Percentiles rank a stretch among this genome's conserved stretches.
phyloP scores from a whole-genome alignment of 1,139 yeast species.

The Suhomyces coccinellae region DNA sequence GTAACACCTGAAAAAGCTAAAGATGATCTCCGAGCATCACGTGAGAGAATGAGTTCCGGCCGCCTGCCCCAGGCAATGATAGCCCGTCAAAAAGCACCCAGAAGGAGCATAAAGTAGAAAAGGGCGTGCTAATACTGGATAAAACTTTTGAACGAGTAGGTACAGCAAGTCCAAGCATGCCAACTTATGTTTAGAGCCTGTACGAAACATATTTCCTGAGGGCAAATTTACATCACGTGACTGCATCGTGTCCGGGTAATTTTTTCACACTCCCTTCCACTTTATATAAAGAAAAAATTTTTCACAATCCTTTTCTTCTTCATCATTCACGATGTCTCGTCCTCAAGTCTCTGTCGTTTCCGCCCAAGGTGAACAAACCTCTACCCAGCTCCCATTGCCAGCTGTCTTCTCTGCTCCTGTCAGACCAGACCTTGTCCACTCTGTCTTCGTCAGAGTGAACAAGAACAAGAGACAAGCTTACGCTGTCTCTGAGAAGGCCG shows the following conservation, averaged over 20 bases:
- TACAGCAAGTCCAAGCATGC: too few species aligned
- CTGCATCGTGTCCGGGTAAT: conserved; percentile 7
- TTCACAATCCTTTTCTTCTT: conserved; percentile 21
- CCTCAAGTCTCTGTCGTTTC: conserved; percentile 97
- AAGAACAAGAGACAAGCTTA: conserved; percentile 99
- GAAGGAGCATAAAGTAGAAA: background rate
- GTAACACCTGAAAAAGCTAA: background rate
- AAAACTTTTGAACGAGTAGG: too few species aligned
- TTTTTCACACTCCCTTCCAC: conserved; percentile 3
- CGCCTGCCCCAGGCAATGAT: background rate
- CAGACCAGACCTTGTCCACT: conserved; percentile 99
- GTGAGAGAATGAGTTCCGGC: background rate
- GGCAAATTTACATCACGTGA: background rate
- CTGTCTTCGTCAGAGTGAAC: conserved; percentile 97
- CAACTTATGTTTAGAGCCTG: too few species aligned
- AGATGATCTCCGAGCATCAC: background rate
- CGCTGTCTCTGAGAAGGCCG: conserved; percentile 99
- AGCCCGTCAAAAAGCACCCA: too few species aligned
- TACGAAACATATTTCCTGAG: too few species aligned
- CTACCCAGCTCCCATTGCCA: conserved; percentile 89
- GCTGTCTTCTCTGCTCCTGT: conserved; percentile 99
- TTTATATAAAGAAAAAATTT: conserved; percentile 18
- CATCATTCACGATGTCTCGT: conserved; percentile 62
- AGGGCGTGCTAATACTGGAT: background rate
- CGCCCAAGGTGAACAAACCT: conserved; percentile 83